A percentile compares a stretch with the other conserved stretches of the same genome.
These are phyloP conservation scores for Excoecaria agallocha DNA, from an alignment of 345 rosid species.

Conservation along the genomic window DNA sequence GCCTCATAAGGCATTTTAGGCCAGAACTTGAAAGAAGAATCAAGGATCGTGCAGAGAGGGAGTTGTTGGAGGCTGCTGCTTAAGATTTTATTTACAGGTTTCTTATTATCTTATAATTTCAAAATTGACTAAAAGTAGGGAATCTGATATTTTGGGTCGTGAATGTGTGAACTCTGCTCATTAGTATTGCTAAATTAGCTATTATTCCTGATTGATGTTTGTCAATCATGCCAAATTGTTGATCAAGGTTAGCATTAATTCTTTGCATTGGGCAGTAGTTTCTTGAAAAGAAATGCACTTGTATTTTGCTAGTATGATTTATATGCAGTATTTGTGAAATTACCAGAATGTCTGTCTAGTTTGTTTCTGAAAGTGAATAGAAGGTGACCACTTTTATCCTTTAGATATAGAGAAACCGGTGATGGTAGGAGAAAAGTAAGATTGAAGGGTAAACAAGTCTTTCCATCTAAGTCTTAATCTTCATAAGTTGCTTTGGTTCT, in stretches of 20 bases:
- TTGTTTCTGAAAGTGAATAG: too few species aligned
- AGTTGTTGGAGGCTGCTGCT: slow-evolving; percentile 88
- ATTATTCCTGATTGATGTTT: background rate
- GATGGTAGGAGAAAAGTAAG: too few species aligned
- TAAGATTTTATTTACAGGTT: slow-evolving; percentile 39
- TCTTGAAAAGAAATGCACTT: too few species aligned
- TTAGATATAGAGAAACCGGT: background rate
- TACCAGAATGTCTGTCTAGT: too few species aligned
- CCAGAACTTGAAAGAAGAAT: slow-evolving; percentile 98
- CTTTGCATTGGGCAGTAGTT: background rate
- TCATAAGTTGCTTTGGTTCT: too few species aligned
- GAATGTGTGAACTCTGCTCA: background rate
- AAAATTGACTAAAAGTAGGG: background rate
- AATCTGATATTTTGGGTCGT: background rate
- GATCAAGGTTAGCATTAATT: background rate
- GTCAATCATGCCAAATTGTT: background rate
- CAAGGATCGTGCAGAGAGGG: slow-evolving; percentile 81
- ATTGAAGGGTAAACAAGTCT: too few species aligned
- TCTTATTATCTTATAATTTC: slow-evolving; percentile 13
- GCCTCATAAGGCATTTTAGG: slow-evolving; percentile 93
- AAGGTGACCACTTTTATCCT: background rate
- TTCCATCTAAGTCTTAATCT: too few species aligned
- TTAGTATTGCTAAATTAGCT: too few species aligned
- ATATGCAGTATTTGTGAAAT: too few species aligned
- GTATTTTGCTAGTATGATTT: too few species aligned